Evolutionary conservation across 208 protist genomes (phyloP), one percentile per base, ranked within the genome.

Genomic region (Blastocrithidia nonstop): DNA sequence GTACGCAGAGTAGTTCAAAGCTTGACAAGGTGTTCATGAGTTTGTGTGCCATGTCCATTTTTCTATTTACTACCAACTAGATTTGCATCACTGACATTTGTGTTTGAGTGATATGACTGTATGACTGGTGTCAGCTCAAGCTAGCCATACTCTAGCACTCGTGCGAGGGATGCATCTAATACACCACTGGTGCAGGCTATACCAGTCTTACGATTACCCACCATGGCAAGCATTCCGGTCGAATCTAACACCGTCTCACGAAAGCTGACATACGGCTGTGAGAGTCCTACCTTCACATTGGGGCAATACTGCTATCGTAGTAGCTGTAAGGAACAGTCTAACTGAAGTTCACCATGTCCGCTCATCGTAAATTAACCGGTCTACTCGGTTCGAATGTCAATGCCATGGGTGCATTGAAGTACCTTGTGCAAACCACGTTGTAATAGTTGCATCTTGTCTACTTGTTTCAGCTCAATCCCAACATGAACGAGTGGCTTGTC

Each of bases 311-410:
- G 61, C 25, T 59, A 58, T 13, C 97, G 73, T 9, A 99, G 61
- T 58, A 99, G 96, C 46, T 98, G 88, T 55, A 99, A 58, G 1
- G 95, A 84, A 24, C 87, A 96, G 66, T 99, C 97, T 2, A 99
- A 65, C 57, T 98, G 98, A n/a, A 99, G 54, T 71, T 99, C 98
- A 4, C 98, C 98, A 11, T 95, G 95, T 7, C 97, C 98, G 1
- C 92, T 60, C 13, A 99, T 57, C 2, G 96, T 89, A 58, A 97
- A 97, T 71, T 99, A 96, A 17, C 97, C 97, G 0, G 78, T 97
- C 52, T 99, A 97, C 59, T 99, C 96, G 3, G 94, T 93, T 51
- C 86, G 85, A 9, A 93, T 81, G 26, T 79, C 56, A 6, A 92
- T 49, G 3, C 93, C 64, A 4, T 94, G 89, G 21, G 96, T 96